Conservation (phyloP, 352 stramenopile genomes). For the Phytophthora fragariaefolia region DNA sequence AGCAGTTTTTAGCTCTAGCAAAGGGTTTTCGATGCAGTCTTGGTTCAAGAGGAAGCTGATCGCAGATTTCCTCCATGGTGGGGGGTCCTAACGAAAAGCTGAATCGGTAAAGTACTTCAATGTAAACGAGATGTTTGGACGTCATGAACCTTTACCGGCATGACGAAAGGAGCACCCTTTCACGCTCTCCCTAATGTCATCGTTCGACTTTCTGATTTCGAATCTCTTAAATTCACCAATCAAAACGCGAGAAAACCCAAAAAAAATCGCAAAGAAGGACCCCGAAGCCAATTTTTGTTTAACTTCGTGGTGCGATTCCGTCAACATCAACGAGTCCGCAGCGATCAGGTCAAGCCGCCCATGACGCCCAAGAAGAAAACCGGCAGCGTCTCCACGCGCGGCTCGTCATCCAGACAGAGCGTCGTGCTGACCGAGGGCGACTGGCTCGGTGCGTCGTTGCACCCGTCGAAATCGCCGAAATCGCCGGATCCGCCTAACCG, state of each 20-base stretch:
- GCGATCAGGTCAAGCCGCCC: not conserved
- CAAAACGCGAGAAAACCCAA: too few relatives aligned
- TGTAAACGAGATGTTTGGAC: too few relatives aligned
- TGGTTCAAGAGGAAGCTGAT: constrained; percentile 42
- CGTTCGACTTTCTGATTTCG: too few relatives aligned
- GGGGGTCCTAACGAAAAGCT: not conserved
- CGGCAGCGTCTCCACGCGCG: not conserved
- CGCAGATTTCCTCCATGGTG: not conserved
- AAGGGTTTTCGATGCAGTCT: constrained; percentile 46
- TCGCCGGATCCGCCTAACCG: too few relatives aligned
- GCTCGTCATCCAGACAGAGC: not conserved
- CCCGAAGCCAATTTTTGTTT: not conserved
- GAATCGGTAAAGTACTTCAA: too few relatives aligned
- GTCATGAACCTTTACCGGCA: too few relatives aligned
- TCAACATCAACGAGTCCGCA: not conserved
- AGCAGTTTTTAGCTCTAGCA: constrained; percentile 44
- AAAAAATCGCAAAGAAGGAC: too few relatives aligned
- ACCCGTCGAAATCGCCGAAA: not conserved
- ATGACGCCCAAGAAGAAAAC: constrained; percentile 7
- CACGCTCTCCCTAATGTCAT: too few relatives aligned
- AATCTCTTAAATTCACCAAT: too few relatives aligned
- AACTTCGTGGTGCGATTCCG: not conserved
- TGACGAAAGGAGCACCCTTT: too few relatives aligned
- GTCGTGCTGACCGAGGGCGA: constrained; percentile 29
- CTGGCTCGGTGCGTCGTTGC: constrained; percentile 33